Evolutionary conservation across 2,329 filamentous ascomycete species (phyloP).

Genomic region (Xylaria sp.): DNA sequence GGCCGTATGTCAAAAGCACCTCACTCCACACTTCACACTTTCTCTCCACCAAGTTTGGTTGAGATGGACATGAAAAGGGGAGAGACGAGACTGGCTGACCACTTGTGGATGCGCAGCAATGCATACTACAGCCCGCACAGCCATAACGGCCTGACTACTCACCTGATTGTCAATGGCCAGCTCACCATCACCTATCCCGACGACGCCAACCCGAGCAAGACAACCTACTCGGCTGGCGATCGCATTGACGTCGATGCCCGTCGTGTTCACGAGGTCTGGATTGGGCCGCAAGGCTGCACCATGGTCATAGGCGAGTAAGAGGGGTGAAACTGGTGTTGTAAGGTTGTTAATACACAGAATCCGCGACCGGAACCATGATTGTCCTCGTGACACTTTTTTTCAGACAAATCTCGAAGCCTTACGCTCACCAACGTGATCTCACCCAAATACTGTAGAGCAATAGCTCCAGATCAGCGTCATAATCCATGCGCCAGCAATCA

Average conservation of each 20-base stretch:
- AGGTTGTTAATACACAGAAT: background rate
- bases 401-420: background rate
- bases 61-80: slow-evolving; percentile 3
- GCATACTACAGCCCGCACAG: slow-evolving; percentile 75
- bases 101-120: slow-evolving; percentile 60
- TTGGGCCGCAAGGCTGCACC: slow-evolving; percentile 73
- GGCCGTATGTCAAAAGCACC: slow-evolving; percentile 63
- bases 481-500: background rate
- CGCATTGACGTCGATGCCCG: slow-evolving; percentile 74
- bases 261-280: slow-evolving; percentile 75
- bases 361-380: background rate
- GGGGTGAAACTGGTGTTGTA: background rate
- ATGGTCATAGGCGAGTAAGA: slow-evolving; percentile 71
- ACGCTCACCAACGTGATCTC: background rate
- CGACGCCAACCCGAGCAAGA: slow-evolving; percentile 65
- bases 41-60: background rate
- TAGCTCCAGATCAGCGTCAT: background rate
- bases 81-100: slow-evolving; percentile 38
- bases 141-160: slow-evolving; percentile 73
- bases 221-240: slow-evolving; percentile 68
- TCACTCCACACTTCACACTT: background rate
- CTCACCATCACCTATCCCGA: slow-evolving; percentile 75
- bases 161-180: slow-evolving; percentile 73
- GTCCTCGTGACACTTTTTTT: background rate
- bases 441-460: too few relatives aligned